A percentile compares a stretch with the other conserved stretches of the same genome.
Conservation (phyloP, 306 rosid genomes). For the Casuarina glauca region DNA sequence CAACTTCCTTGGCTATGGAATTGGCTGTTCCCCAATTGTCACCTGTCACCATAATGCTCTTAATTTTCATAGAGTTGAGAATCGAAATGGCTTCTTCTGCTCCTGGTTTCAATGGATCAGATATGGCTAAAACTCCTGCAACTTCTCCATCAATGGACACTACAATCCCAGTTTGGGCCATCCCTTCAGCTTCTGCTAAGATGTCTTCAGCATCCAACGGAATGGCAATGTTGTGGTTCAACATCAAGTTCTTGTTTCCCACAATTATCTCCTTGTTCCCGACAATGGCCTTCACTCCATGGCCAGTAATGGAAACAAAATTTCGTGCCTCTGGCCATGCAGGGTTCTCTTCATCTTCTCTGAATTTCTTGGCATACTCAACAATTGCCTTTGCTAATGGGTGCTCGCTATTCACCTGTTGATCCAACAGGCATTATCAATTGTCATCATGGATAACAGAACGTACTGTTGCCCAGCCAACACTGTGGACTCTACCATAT, state of each 20-base stretch:
- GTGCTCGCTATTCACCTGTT: conserved; percentile 88
- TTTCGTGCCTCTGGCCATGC: conserved; percentile 62
- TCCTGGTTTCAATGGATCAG: conserved; percentile 78
- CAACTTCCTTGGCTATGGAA: conserved; percentile 75
- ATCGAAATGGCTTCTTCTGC: conserved; percentile 68
- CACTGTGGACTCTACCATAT: neutral
- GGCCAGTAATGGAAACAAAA: conserved; percentile 70
- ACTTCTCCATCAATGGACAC: conserved; percentile 58
- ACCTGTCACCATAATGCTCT: conserved; percentile 82
- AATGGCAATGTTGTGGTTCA: conserved; percentile 44
- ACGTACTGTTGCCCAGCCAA: neutral
- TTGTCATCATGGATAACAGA: neutral
- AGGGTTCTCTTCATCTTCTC: conserved; percentile 51
- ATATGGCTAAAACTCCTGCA: conserved; percentile 64
- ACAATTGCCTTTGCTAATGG: conserved; percentile 83
- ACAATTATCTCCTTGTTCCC: conserved; percentile 53
- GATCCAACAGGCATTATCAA: neutral
- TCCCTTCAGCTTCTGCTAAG: conserved; percentile 57
- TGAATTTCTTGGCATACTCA: conserved; percentile 57
- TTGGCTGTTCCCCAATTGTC: conserved; percentile 94
- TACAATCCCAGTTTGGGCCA: conserved; percentile 75
- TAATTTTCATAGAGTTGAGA: conserved; percentile 68
- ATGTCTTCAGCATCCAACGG: conserved; percentile 55
- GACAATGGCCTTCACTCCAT: conserved; percentile 70
- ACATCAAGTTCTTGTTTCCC: conserved; percentile 77